Percentiles rank a stretch among this genome's conserved stretches.
These are phyloP conservation scores for Hypoxylon sp. DNA, from an alignment of 2,329 filamentous ascomycete species.

Conservation along the genomic window DNA sequence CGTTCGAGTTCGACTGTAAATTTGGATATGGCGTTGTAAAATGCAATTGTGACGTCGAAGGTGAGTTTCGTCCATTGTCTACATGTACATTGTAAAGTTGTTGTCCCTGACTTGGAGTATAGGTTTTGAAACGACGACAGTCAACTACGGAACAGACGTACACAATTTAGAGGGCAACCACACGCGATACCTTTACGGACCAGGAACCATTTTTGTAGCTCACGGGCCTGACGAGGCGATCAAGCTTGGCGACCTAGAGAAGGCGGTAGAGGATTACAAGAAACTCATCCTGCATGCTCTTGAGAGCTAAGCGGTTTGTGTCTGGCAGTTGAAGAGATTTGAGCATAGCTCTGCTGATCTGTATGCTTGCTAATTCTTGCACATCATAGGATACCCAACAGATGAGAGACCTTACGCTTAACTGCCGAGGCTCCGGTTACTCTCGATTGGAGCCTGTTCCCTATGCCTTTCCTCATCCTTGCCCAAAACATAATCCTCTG, in stretches of 20 bases:
- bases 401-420: slow-evolving; percentile 18
- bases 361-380: slow-evolving; percentile 34
- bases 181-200: slow-evolving; percentile 76
- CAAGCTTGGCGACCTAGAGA: slow-evolving; percentile 80
- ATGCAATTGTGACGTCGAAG: slow-evolving; percentile 85
- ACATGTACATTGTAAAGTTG: background rate
- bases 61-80: slow-evolving; percentile 57
- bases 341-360: slow-evolving; percentile 18
- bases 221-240: slow-evolving; percentile 88
- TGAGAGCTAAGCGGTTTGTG: slow-evolving; percentile 46
- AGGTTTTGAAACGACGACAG: slow-evolving; percentile 85
- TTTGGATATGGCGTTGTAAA: slow-evolving; percentile 83
- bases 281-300: slow-evolving; percentile 74
- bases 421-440: background rate
- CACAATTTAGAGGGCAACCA: slow-evolving; percentile 80
- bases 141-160: slow-evolving; percentile 96
- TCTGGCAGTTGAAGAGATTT: slow-evolving; percentile 8
- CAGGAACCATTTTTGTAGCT: slow-evolving; percentile 85
- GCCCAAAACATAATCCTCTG: background rate
- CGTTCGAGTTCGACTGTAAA: slow-evolving; percentile 73
- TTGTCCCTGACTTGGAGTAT: slow-evolving; percentile 27
- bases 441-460: slow-evolving; percentile 1
- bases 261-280: slow-evolving; percentile 84
- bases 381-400: slow-evolving; percentile 37
- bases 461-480: background rate